Evolutionary conservation across 768 basidiomycete genomes (phyloP), one percentile per base, ranked within the genome.

Genomic region (Termitomyces sp.): DNA sequence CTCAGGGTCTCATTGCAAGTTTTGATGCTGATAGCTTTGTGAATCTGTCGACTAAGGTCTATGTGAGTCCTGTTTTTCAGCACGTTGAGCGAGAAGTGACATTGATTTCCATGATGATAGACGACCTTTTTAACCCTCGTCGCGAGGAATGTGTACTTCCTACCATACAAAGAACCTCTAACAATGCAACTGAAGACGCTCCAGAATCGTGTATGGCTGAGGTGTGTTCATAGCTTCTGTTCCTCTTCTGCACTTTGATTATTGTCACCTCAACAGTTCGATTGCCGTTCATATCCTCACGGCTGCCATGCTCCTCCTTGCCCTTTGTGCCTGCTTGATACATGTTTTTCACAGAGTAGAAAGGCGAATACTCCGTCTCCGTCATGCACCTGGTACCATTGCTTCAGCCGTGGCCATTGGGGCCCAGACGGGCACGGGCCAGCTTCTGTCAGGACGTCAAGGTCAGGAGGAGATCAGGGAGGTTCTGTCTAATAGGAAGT

Each of bases 371-470:
- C 70, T 84, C 28, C 69, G 68, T 17, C 69, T 83, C 31, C 70
- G 69, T 30, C 79, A 80, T 59, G 69, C 73, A 47, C 79, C 80
- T 0, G 79, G 82, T 17, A 83, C 83, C 5, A 78, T 84, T 51
- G 82, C 80, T 21, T 79, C 80, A 11, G 82, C 82, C 12, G 76
- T 81, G 12, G 75, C 78, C 40, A 76, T 83, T 58, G 79, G 79
- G 10, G 81, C 75, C 7, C 75, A 77, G 59, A 80, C 79, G 3
- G 74, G 73, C 30, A 72, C 82, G 60, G 79, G 74, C 10, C 67
- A 74, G 9, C 69, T 80, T 0, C 30, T 31, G 30, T 3, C 5
- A 1, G 30, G 30, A 5, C 30, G 7, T 45, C 76, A 78, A 47
- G 66, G 68, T 30, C 62, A 66, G 42, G 67, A 70, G 47, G 78